These are phyloP conservation scores for Diplodia mutila DNA, from an alignment of 2,329 filamentous ascomycete genomes.

Conservation along the genomic window DNA sequence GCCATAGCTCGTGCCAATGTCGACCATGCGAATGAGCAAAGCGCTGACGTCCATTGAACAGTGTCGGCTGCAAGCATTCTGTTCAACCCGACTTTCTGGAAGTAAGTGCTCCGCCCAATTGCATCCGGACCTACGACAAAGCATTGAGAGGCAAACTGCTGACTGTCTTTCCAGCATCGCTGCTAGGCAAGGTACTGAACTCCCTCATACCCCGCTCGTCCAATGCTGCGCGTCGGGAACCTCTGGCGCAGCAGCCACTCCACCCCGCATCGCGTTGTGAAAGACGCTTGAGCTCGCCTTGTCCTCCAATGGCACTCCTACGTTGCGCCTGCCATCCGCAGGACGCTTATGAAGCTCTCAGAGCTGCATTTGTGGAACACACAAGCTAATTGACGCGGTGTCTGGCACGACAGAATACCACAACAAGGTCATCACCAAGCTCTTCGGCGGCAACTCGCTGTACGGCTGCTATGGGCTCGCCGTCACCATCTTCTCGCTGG, in stretches of 20 bases:
- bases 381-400: not conserved
- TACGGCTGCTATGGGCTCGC: constrained; percentile 89
- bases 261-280: not conserved
- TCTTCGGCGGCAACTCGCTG: constrained; percentile 77
- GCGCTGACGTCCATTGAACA: constrained; percentile 42
- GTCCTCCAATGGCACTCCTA: not conserved
- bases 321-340: constrained; percentile 5
- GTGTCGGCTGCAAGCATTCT: constrained; percentile 81
- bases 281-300: not conserved
- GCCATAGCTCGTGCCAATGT: not conserved
- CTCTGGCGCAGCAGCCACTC: not conserved
- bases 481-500: constrained; percentile 85
- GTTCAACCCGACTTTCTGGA: constrained; percentile 99
- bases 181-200: constrained; percentile 71
- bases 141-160: constrained; percentile 20
- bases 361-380: too few relatives aligned
- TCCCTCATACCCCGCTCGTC: constrained; percentile 27
- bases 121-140: not conserved
- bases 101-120: constrained; percentile 64
- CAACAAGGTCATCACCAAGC: constrained; percentile 83
- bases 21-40: not conserved
- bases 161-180: constrained; percentile 65
- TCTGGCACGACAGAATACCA: constrained; percentile 72
- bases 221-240: not conserved
- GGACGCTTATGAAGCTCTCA: not conserved